Percentiles rank a stretch among this genome's conserved stretches.
Evolutionary conservation across 257 asterid species (phyloP).

Genomic region (Verbascum thapsus): DNA sequence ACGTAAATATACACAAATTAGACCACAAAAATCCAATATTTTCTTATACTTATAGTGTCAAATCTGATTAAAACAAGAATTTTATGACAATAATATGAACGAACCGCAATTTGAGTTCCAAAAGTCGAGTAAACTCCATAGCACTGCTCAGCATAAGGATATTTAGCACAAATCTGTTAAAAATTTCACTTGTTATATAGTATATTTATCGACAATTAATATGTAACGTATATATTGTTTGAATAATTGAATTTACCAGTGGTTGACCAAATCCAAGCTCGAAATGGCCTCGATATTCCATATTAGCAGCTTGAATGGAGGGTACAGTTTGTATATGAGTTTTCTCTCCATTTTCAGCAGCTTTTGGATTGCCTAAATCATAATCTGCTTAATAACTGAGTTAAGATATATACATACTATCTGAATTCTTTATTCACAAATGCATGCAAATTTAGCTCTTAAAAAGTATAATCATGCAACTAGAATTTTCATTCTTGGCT

Average conservation of each 20-base stretch:
- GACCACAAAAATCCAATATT: background rate
- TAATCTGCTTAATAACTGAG: background rate
- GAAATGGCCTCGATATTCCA: conserved; percentile 40
- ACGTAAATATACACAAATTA: background rate
- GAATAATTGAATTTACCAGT: conserved; percentile 35
- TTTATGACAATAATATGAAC: conserved; percentile 5
- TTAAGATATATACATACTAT: too few relatives aligned
- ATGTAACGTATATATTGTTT: background rate
- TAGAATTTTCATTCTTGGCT: too few relatives aligned
- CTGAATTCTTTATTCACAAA: too few relatives aligned
- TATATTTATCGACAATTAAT: background rate
- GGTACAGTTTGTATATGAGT: conserved; percentile 35
- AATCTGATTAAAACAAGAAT: background rate
- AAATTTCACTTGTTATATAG: background rate
- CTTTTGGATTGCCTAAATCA: conserved; percentile 41
- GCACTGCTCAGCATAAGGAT: conserved; percentile 57
- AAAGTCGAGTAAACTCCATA: conserved; percentile 50
- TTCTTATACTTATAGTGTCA: background rate
- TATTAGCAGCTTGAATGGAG: too few relatives aligned
- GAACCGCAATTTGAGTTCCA: conserved; percentile 52
- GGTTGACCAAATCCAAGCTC: conserved; percentile 60
- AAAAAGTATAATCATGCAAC: too few relatives aligned
- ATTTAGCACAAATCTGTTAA: conserved; percentile 51
- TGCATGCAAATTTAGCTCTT: too few relatives aligned
- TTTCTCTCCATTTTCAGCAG: conserved; percentile 42